These are phyloP conservation scores for Simplicillium aogashimaense DNA, from an alignment of 2,329 filamentous ascomycete genomes.

Conservation along the genomic window DNA sequence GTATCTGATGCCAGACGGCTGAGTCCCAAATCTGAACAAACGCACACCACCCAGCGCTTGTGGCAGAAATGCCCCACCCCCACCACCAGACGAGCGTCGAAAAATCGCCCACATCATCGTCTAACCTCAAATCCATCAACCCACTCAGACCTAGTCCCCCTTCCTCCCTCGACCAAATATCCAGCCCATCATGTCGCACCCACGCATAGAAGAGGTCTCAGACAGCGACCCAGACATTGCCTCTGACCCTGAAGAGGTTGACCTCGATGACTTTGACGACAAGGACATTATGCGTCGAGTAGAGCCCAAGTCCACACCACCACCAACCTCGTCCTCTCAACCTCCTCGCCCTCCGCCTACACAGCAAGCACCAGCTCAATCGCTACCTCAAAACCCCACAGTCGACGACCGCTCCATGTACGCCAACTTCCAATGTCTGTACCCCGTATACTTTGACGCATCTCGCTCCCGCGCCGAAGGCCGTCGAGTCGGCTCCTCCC, in stretches of 20 bases:
- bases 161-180: not conserved
- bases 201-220: constrained; percentile 85
- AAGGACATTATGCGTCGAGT: constrained; percentile 44
- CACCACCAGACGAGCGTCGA: not conserved
- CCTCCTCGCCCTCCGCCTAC: constrained; percentile 15
- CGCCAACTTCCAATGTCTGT: constrained; percentile 78
- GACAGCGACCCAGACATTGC: constrained; percentile 58
- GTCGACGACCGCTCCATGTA: constrained; percentile 45
- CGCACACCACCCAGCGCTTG: not conserved
- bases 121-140: not conserved
- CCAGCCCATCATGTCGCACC: constrained; percentile 59
- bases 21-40: not conserved
- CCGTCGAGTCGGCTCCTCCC: constrained; percentile 60
- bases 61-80: not conserved
- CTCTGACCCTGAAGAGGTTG: constrained; percentile 80
- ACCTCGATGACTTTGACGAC: constrained; percentile 58
- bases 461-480: constrained; percentile 66
- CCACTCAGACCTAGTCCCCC: not conserved
- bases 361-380: constrained; percentile 17
- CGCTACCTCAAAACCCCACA: constrained; percentile 17
- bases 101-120: not conserved
- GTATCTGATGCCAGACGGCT: no score
- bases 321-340: constrained; percentile 12
- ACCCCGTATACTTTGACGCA: constrained; percentile 91
- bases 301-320: constrained; percentile 18